Evolutionary conservation across 352 stramenopile species (phyloP).

Genomic region (Phytophthora boehmeriae): DNA sequence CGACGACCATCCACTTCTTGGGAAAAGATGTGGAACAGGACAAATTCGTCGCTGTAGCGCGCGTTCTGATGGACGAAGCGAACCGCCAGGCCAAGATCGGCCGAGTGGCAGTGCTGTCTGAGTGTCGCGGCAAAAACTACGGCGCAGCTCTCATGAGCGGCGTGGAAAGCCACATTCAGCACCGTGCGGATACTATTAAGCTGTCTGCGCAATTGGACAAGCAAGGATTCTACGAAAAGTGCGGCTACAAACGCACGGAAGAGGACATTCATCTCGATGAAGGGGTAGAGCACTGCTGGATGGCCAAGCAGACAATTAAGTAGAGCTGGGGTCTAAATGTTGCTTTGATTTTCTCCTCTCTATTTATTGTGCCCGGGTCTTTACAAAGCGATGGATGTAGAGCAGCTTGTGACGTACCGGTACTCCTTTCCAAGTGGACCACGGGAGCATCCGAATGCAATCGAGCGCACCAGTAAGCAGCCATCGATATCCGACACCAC

Average conservation of each 20-base stretch:
- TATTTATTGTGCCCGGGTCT: no score
- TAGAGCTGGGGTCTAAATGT: slow-evolving; percentile 4
- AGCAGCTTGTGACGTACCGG: no score
- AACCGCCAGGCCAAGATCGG: slow-evolving; percentile 54
- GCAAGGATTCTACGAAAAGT: slow-evolving; percentile 38
- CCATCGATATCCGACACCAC: no score
- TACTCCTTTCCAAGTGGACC: no score
- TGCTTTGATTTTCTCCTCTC: no score
- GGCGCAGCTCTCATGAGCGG: slow-evolving; percentile 48
- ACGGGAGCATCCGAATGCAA: no score
- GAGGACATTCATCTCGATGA: slow-evolving; percentile 40
- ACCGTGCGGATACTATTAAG: slow-evolving; percentile 40
- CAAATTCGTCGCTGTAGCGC: slow-evolving; percentile 59
- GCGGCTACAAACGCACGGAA: slow-evolving; percentile 27
- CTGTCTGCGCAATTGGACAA: slow-evolving; percentile 53
- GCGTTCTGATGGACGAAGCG: slow-evolving; percentile 39
- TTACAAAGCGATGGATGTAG: no score
- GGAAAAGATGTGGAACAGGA: slow-evolving; percentile 55
- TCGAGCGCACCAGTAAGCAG: no score
- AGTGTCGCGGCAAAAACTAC: slow-evolving; percentile 63
- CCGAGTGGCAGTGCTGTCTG: slow-evolving; percentile 57
- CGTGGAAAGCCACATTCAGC: slow-evolving; percentile 36
- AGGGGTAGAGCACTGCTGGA: slow-evolving; percentile 41
- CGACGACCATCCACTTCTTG: slow-evolving; percentile 60
- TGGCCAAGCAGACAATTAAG: slow-evolving; percentile 24